Evolutionary conservation across 2,329 filamentous ascomycete species (phyloP), one percentile per base, ranked within the genome.

Genomic region (Trichoderma atrobrunneum): DNA sequence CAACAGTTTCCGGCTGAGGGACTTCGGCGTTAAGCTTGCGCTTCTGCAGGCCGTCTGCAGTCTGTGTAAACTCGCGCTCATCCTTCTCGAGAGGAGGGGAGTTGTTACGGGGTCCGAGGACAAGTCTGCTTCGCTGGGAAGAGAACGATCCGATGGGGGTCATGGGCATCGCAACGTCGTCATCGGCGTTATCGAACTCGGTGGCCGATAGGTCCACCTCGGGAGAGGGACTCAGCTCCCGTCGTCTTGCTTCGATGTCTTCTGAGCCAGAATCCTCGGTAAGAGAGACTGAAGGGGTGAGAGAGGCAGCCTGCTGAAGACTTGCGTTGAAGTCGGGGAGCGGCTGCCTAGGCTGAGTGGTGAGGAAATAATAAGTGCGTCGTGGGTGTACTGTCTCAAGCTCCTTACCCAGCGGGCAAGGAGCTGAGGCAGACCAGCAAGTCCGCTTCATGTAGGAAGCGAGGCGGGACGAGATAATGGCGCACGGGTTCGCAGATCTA

Each of bases 1-100:
- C 80, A 21, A 73, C 64, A 21, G 75, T 74, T 24, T 82, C 81
- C 59, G 78, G 71, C 56, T 75, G 74, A 18, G 78, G 74, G 11
- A 73, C 68, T 54, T 84, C 84, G 32, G 86, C 85, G 59, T 81
- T 85, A 26, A 90, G 83, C 78, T 90, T 91, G 73, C 88, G 85
- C 79, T 89, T 90, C 77, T 89, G 93, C 77, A 98, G 88, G 63
- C 92, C 93, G 76, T 94, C 93, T 18, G 96, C 96, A 1, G 95
- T 98, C 82, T 97, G 93, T 7, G 95, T 98, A 79, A 99, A 99
- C 82, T 98, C 96, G 79, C 92, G 93, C 85, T 98, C 95, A 77
- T 98, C 95, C 77, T 93, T 94, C 83, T 98, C 95, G 48, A 98
- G 86, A 18, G 94, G 94, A 66, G 95, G 95, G 74, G 93, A 96